Evolutionary conservation across 2,329 filamentous ascomycete species (phyloP).

Genomic region (Epichloe glyceriae): DNA sequence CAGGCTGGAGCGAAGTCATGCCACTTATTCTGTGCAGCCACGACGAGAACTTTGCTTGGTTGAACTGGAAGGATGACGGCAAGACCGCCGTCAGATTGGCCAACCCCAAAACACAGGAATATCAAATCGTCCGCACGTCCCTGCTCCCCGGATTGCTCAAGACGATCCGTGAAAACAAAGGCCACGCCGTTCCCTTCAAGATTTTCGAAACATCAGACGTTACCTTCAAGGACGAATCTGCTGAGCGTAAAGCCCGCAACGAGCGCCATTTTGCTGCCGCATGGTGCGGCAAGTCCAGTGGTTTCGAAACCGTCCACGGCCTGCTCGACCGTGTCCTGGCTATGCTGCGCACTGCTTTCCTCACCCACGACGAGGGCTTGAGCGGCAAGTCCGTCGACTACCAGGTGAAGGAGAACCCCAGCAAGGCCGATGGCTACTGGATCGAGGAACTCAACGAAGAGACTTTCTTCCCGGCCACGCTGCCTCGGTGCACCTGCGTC

Average conservation of each 20-base stretch:
- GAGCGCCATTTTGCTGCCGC: constrained; percentile 93
- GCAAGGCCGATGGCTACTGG: constrained; percentile 69
- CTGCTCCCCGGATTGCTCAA: constrained; percentile 81
- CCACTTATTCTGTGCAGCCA: constrained; percentile 93
- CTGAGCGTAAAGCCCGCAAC: constrained; percentile 81
- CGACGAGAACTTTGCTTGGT: constrained; percentile 94
- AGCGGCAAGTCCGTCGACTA: constrained; percentile 35
- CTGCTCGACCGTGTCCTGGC: constrained; percentile 82
- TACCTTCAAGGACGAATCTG: constrained; percentile 70
- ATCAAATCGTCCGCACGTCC: constrained; percentile 82
- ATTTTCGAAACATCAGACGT: constrained; percentile 88
- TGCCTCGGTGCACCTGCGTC: constrained; percentile 67
- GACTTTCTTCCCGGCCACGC: constrained; percentile 88
- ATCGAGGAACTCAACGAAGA: constrained; percentile 84
- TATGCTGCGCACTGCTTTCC: constrained; percentile 78
- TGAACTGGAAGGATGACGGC: constrained; percentile 82
- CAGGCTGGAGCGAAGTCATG: constrained; percentile 93
- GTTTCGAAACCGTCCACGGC: constrained; percentile 93
- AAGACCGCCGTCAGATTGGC: constrained; percentile 71
- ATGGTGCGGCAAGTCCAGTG: constrained; percentile 85
- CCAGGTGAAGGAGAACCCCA: constrained; percentile 38
- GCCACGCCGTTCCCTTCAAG: constrained; percentile 77
- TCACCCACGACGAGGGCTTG: constrained; percentile 61
- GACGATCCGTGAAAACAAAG: constrained; percentile 87
- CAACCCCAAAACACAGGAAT: constrained; percentile 87